A percentile compares a stretch with the other conserved stretches of the same genome.
phyloP scores from a whole-genome alignment of 331 rosid species.

The Rhamnella rubrinervis region DNA sequence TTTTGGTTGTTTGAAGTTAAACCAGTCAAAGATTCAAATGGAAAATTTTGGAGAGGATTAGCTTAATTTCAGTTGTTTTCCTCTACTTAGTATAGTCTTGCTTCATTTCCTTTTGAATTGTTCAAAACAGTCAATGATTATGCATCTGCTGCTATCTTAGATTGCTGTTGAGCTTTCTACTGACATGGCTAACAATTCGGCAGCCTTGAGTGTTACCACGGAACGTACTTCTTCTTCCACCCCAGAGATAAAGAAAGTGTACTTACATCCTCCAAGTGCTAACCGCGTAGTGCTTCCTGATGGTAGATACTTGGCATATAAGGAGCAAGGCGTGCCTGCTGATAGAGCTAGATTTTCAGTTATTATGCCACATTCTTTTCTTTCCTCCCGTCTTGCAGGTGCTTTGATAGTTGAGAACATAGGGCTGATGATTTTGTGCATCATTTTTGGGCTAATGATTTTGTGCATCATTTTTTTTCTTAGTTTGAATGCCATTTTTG shows the following conservation, averaged over 20 bases:
- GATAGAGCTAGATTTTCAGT: constrained; percentile 78
- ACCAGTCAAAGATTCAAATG: no score
- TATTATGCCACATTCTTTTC: constrained; percentile 78
- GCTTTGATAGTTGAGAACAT: constrained; percentile 11
- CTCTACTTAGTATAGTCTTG: background rate
- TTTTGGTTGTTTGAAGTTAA: no score
- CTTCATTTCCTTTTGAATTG: background rate
- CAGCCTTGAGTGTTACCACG: constrained; percentile 50
- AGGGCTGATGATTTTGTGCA: constrained; percentile 1
- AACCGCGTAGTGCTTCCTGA: constrained; percentile 71
- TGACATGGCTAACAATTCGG: constrained; percentile 34
- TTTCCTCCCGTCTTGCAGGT: constrained; percentile 97
- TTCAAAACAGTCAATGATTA: no score
- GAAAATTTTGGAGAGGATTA: no score
- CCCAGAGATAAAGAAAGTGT: constrained; percentile 48
- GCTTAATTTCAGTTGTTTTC: no score
- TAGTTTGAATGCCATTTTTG: constrained; percentile 4
- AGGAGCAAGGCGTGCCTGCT: constrained; percentile 72
- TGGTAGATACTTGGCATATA: constrained; percentile 87
- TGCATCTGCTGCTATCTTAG: background rate
- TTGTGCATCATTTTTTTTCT: no score
- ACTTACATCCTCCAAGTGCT: constrained; percentile 78
- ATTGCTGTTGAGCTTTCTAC: background rate
- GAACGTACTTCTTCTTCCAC: constrained; percentile 33
- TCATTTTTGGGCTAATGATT: no score